phyloP scores from a whole-genome alignment of 768 basidiomycete species.

The Epithele typhae region DNA sequence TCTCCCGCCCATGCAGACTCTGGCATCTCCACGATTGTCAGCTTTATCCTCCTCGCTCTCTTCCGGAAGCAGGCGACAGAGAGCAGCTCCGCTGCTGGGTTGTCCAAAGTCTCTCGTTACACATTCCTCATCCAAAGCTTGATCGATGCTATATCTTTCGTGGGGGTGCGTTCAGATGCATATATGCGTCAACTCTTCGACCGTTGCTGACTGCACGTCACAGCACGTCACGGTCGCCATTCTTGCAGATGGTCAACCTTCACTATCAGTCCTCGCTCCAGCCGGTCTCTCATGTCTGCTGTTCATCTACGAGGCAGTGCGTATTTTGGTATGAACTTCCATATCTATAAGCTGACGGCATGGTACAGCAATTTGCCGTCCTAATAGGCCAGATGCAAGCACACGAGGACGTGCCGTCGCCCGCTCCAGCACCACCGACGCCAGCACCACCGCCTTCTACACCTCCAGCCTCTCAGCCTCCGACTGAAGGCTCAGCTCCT shows the following conservation, averaged over 20 bases:
- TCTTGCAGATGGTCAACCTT: slow-evolving; percentile 75
- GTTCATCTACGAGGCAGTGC: slow-evolving; percentile 79
- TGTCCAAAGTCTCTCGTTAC: slow-evolving; percentile 80
- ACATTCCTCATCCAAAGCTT: slow-evolving; percentile 76
- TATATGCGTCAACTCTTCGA: too few relatives aligned
- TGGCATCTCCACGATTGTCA: slow-evolving; percentile 59
- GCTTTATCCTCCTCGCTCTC: slow-evolving; percentile 61
- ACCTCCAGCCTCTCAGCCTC: slow-evolving; percentile 21
- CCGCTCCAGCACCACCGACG: slow-evolving; percentile 14
- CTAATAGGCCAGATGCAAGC: slow-evolving; percentile 81
- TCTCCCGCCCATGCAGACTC: slow-evolving; percentile 49
- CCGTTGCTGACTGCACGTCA: too few relatives aligned
- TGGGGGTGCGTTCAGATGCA: slow-evolving; percentile 44
- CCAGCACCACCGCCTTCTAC: background rate
- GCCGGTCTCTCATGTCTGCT: slow-evolving; percentile 79
- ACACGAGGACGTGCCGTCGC: slow-evolving; percentile 51
- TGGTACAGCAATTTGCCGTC: slow-evolving; percentile 74
- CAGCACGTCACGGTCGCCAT: slow-evolving; percentile 85
- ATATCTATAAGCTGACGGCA: too few relatives aligned
- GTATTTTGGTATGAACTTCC: slow-evolving; percentile 20
- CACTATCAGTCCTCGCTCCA: slow-evolving; percentile 76
- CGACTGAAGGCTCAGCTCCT: slow-evolving; percentile 8
- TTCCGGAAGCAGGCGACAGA: slow-evolving; percentile 71
- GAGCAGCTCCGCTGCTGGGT: slow-evolving; percentile 73
- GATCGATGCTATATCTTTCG: slow-evolving; percentile 81